Evolutionary conservation across 257 asterid genomes (phyloP), one percentile per base, ranked within the genome.

Genomic region (Rhazya stricta): DNA sequence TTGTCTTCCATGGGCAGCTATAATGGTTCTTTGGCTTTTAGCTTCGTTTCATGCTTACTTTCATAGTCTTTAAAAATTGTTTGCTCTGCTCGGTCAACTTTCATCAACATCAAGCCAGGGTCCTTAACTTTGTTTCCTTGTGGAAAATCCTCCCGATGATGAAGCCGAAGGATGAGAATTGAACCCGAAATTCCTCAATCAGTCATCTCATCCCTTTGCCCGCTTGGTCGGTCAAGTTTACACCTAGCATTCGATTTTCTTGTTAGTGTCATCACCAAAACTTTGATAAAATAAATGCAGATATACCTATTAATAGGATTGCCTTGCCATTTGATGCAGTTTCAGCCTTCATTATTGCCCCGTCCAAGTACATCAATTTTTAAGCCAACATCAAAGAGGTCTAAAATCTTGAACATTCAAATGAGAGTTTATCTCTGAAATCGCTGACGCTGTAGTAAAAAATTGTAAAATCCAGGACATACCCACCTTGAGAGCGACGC

Each of bases 71-170:
- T 9, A n/a, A 57, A 9, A 57, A n/a, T 30, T 8, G n/a, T 53
- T 71, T 36, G 9, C 48, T 48, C 63, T 32, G 46, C 34, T 46
- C 18, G 42, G 73, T 69, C 58, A 69, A 69, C 56, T n/a, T n/a
- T 56, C 39, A 6, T 12, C 46, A 19, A 9, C 16, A 19, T 66
- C 18, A 34, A 12, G 23, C 30, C 29, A 34, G 15, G 8, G 0
- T 36, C 30, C 2, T 65, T 65, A 25, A 25, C 19, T 32, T 25
- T 58, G 48, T 43, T 16, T 60, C 8, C 6, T 11, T 30, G 1
- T 58, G 30, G 41, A 11, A 61, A 30, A 12, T n/a, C n/a, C n/a
- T n/a, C n/a, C n/a, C n/a, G n/a, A n/a, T n/a, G n/a, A n/a, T n/a
- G n/a, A n/a, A n/a, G n/a, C n/a, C n/a, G n/a, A n/a, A n/a, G n/a